Conservation (phyloP, 2,329 filamentous ascomycete genomes). For the Achaetomium macrosporum region DNA sequence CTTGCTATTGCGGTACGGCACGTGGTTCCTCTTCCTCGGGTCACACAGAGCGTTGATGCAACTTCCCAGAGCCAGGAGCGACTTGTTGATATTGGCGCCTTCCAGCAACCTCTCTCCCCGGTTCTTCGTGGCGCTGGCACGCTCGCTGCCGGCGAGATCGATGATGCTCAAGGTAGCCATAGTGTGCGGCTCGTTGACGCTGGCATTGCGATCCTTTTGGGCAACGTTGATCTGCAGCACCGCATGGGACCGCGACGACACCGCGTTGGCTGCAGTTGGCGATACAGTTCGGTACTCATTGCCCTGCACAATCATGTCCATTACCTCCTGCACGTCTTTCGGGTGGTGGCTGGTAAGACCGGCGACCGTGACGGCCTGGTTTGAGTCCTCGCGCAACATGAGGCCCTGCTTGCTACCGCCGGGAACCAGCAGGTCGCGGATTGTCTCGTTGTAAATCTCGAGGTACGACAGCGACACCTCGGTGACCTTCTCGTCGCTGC, state of each 20-base stretch:
- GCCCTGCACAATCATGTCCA: conserved; percentile 97
- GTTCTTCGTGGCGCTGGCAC: conserved; percentile 95
- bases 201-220: conserved; percentile 87
- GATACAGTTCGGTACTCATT: conserved; percentile 95
- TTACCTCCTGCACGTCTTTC: conserved; percentile 88
- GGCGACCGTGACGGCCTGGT: conserved; percentile 85
- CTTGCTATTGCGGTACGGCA: conserved; percentile 97
- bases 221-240: conserved; percentile 96
- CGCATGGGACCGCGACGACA: conserved; percentile 92
- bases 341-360: conserved; percentile 89
- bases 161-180: conserved; percentile 99
- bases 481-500: conserved; percentile 77
- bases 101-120: conserved; percentile 84
- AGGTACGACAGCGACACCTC: conserved; percentile 92
- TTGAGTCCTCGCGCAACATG: conserved; percentile 90
- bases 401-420: conserved; percentile 75
- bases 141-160: conserved; percentile 90
- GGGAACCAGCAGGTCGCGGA: conserved; percentile 86
- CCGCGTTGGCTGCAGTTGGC: conserved; percentile 93
- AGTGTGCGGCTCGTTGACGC: conserved; percentile 88
- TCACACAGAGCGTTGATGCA: conserved; percentile 99
- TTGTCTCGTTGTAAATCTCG: conserved; percentile 99
- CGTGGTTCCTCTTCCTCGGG: conserved; percentile 81
- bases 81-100: conserved; percentile 99
- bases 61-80: conserved; percentile 84